Percentiles rank a stretch among this genome's conserved stretches.
Conservation (phyloP, 331 rosid species). For the Prunus yedoensis region DNA sequence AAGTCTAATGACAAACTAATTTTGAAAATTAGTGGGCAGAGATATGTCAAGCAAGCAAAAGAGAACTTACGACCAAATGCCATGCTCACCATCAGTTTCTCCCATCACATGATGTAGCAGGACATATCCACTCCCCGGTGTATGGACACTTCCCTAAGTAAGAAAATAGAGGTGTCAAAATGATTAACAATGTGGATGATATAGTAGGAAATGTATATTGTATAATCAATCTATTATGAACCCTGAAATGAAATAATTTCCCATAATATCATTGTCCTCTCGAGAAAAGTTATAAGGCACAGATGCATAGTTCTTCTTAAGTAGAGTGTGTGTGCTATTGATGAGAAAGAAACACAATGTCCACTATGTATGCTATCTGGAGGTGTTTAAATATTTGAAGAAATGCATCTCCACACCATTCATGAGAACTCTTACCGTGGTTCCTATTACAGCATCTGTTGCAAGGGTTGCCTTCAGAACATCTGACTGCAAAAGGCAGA, state of each 20-base stretch:
- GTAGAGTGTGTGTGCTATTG: not conserved
- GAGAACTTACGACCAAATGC: constrained; percentile 51
- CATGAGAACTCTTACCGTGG: constrained; percentile 33
- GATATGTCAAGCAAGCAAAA: constrained; percentile 29
- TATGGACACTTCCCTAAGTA: constrained; percentile 38
- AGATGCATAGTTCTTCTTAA: not conserved
- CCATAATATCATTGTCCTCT: not conserved
- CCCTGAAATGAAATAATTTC: not conserved
- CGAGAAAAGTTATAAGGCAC: not conserved
- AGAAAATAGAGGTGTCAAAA: not conserved
- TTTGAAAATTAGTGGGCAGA: not conserved
- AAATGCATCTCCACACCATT: not conserved
- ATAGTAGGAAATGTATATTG: not conserved
- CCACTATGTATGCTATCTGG: not conserved
- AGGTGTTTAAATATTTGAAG: not conserved
- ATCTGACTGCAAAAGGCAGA: constrained; percentile 27
- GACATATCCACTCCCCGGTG: constrained; percentile 59
- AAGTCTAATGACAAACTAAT: constrained; percentile 13
- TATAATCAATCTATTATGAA: not conserved
- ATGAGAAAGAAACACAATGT: not conserved
- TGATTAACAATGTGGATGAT: not conserved
- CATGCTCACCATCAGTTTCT: constrained; percentile 56
- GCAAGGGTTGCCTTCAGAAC: constrained; percentile 56
- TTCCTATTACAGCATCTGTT: constrained; percentile 52
- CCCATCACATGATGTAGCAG: constrained; percentile 61